Percentiles rank a stretch among this genome's conserved stretches.
These are phyloP conservation scores for Erodium trifolium DNA, from an alignment of 441 rosid genomes.

Conservation along the genomic window DNA sequence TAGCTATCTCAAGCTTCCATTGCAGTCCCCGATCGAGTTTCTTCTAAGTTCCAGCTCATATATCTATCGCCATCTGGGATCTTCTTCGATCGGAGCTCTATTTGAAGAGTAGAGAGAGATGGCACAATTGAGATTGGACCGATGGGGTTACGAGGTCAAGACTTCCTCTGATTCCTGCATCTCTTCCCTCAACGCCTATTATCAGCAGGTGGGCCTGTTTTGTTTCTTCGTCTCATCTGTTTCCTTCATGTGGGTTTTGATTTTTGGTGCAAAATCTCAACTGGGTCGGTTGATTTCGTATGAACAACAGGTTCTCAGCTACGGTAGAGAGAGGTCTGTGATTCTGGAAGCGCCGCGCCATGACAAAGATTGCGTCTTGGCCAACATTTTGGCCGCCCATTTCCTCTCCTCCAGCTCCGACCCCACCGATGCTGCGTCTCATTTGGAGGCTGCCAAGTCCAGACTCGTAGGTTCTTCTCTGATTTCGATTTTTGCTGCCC, in stretches of 20 bases:
- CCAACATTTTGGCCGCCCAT: constrained; percentile 69
- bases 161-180: constrained; percentile 59
- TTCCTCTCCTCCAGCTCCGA: constrained; percentile 36
- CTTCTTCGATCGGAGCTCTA: background rate
- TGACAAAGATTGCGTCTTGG: constrained; percentile 68
- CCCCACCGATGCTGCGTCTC: constrained; percentile 32
- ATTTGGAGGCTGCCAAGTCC: constrained; percentile 48
- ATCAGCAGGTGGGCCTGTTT: constrained; percentile 41
- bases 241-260: background rate
- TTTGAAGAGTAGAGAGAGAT: constrained; percentile 15
- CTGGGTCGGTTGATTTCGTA: background rate
- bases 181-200: constrained; percentile 57
- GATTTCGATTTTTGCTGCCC: background rate
- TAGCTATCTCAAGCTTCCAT: background rate
- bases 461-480: constrained; percentile 36
- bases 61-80: background rate
- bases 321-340: constrained; percentile 57
- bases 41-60: too few species aligned
- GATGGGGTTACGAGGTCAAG: constrained; percentile 65
- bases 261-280: constrained; percentile 1
- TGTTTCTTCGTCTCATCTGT: constrained; percentile 8
- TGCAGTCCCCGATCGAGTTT: background rate
- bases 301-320: constrained; percentile 49
- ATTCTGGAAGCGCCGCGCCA: constrained; percentile 49
- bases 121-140: constrained; percentile 46